Percentiles rank a stretch among this genome's conserved stretches.
These are phyloP conservation scores for Vitis amurensis DNA, from an alignment of 164 flowering plant genomes.

Conservation along the genomic window DNA sequence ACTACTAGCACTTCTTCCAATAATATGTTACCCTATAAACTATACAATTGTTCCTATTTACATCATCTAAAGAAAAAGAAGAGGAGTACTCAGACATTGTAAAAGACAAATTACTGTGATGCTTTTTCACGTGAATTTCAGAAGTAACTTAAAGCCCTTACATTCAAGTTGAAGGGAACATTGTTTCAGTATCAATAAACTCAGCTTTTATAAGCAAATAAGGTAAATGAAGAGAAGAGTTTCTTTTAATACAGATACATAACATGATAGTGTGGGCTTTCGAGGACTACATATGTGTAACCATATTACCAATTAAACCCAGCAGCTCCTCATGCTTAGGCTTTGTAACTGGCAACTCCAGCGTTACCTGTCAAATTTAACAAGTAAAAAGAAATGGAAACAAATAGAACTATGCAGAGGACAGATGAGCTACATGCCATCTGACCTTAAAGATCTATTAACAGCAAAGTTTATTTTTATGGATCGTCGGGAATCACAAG, in stretches of 20 bases:
- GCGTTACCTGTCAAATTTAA: constrained; percentile 50
- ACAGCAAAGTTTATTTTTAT: not conserved
- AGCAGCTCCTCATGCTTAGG: constrained; percentile 46
- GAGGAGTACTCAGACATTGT: too few species aligned
- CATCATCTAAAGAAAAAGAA: too few species aligned
- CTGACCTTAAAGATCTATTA: not conserved
- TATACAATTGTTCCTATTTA: not conserved
- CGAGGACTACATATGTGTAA: constrained; percentile 26
- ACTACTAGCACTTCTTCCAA: not conserved
- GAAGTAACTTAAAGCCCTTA: too few species aligned
- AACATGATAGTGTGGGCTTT: constrained; percentile 1
- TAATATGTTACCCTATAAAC: not conserved
- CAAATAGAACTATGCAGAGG: not conserved
- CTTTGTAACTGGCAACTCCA: constrained; percentile 56
- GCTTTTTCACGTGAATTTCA: too few species aligned
- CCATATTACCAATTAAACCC: constrained; percentile 27
- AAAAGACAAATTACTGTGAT: too few species aligned
- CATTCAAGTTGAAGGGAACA: not conserved
- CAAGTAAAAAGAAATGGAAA: not conserved
- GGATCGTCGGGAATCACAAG: too few species aligned
- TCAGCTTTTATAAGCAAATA: too few species aligned
- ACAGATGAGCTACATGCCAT: too few species aligned
- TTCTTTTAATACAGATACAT: not conserved
- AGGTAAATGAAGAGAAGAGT: too few species aligned
- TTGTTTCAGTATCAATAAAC: not conserved